Evolutionary conservation across 768 basidiomycete genomes (phyloP), one percentile per base, ranked within the genome.

Genomic region (Tremella yokohamensis): DNA sequence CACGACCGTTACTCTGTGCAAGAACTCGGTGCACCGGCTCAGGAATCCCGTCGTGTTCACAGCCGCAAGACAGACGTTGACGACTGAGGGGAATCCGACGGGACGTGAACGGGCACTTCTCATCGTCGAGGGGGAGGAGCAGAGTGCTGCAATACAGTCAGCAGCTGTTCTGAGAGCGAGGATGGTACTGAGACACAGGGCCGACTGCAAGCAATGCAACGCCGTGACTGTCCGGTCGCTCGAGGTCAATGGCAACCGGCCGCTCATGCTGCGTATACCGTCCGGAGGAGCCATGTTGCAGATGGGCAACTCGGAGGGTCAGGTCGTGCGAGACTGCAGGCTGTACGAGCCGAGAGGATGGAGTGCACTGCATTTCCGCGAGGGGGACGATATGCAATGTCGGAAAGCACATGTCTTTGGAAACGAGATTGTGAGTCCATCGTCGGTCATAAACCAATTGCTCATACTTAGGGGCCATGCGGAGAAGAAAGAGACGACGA

Each of bases 401-500:
- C 63, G 61, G n/a, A 63, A 62, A 9, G 77, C 64, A 0, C 40
- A 54, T 19, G 58, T 77, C 13, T 53, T 63, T 9, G 59, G 68
- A 29, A 78, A 78, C 56, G 77, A 76, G 45, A 77, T 78, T 42
- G 76, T 76, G 38, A 54, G 70, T 62, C 12, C 18, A 6, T 16
- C n/a, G n/a, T 8, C 38, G n/a, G 50, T 48, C 11, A 1, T 8
- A 26, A 8, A 19, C 1, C 29, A 34, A 24, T 34, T 54, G 38
- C 25, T 52, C 8, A 18, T 52, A 15, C n/a, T 1, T 22, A 77
- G 76, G 77, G 77, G 2, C 77, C 77, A 1, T 72, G 70, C 26
- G 77, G 77, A 11, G 77, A 78, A 54, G 77, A 78, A 60, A 76
- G 77, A 76, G 77, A 78, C 54, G 66, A 72, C 40, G 69, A 70